phyloP scores from a whole-genome alignment of 2,329 filamentous ascomycete genomes.

The Aquanectria penicillioides region DNA sequence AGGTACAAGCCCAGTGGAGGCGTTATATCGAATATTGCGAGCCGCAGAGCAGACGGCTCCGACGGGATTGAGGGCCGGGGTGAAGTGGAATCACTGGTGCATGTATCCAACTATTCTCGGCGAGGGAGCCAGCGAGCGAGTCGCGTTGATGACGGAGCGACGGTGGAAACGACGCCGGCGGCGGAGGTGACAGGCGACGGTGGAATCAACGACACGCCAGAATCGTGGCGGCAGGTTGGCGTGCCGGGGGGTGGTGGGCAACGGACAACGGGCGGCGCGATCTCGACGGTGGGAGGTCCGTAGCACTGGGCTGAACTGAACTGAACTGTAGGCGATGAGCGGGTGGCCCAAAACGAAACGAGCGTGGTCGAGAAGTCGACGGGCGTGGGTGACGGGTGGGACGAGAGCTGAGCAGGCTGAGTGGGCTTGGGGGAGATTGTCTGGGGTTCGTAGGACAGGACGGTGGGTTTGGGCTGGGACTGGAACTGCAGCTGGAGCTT shows the following conservation, averaged over 20 bases:
- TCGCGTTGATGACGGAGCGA: slow-evolving; percentile 24
- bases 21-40: slow-evolving; percentile 32
- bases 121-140: slow-evolving; percentile 30
- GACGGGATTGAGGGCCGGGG: slow-evolving; percentile 18
- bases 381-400: slow-evolving; percentile 40
- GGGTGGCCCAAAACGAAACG: slow-evolving; percentile 31
- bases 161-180: slow-evolving; percentile 26
- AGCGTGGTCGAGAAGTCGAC: slow-evolving; percentile 33
- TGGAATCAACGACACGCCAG: slow-evolving; percentile 38
- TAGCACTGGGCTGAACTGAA: slow-evolving; percentile 1
- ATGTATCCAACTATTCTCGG: slow-evolving; percentile 32
- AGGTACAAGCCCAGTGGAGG: slow-evolving; percentile 33
- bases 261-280: slow-evolving; percentile 29
- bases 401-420: slow-evolving; percentile 44
- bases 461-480: slow-evolving; percentile 30
- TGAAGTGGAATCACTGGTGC: slow-evolving; percentile 34
- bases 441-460: slow-evolving; percentile 33
- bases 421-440: slow-evolving; percentile 35
- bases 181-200: slow-evolving; percentile 31
- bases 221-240: slow-evolving; percentile 39
- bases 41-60: slow-evolving; percentile 26
- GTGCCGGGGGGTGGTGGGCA: slow-evolving; percentile 36
- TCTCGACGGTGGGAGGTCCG: slow-evolving; percentile 34
- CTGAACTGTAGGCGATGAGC: slow-evolving; percentile 21
- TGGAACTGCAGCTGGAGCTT: slow-evolving; percentile 18